A percentile compares a stretch with the other conserved stretches of the same genome.
phyloP scores from a whole-genome alignment of 768 basidiomycete genomes.

The Lactifluus hygrophoroides region DNA sequence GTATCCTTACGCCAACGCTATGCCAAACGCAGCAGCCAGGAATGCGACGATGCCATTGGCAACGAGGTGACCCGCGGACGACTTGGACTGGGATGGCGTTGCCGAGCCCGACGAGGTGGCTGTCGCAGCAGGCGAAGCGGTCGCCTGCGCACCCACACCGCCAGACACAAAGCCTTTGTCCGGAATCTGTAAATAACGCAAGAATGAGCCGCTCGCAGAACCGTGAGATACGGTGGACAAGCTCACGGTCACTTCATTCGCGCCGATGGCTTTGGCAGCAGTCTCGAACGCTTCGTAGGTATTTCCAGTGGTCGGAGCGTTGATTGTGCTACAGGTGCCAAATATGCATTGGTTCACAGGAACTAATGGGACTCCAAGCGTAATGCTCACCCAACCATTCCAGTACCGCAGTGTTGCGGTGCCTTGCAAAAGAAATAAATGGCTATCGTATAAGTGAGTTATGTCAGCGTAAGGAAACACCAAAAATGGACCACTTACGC shows the following conservation, averaged over 20 bases:
- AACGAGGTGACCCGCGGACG: not conserved
- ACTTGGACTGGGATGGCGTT: not conserved
- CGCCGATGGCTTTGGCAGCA: slow-evolving; percentile 34
- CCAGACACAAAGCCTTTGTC: slow-evolving; percentile 35
- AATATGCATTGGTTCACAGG: not conserved
- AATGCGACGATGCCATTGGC: slow-evolving; percentile 5
- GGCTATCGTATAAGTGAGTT: slow-evolving; percentile 27
- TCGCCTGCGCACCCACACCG: slow-evolving; percentile 27
- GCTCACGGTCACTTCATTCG: slow-evolving; percentile 31
- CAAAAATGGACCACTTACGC: slow-evolving; percentile 30
- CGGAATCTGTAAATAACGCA: slow-evolving; percentile 25
- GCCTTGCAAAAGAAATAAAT: slow-evolving; percentile 53
- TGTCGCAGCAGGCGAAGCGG: slow-evolving; percentile 2
- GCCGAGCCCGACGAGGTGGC: not conserved
- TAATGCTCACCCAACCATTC: slow-evolving; percentile 37
- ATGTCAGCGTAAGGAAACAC: not conserved
- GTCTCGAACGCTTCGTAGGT: slow-evolving; percentile 34
- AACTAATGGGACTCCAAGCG: not conserved
- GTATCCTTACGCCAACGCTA: not conserved
- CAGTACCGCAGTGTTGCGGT: slow-evolving; percentile 39
- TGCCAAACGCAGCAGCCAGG: not conserved
- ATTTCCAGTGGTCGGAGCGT: slow-evolving; percentile 39
- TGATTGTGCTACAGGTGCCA: slow-evolving; percentile 34
- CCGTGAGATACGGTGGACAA: not conserved
- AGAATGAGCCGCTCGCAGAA: not conserved